These are phyloP conservation scores for Aspergillus nanangensis DNA, from an alignment of 495 filamentous ascomycete species.

Conservation along the genomic window DNA sequence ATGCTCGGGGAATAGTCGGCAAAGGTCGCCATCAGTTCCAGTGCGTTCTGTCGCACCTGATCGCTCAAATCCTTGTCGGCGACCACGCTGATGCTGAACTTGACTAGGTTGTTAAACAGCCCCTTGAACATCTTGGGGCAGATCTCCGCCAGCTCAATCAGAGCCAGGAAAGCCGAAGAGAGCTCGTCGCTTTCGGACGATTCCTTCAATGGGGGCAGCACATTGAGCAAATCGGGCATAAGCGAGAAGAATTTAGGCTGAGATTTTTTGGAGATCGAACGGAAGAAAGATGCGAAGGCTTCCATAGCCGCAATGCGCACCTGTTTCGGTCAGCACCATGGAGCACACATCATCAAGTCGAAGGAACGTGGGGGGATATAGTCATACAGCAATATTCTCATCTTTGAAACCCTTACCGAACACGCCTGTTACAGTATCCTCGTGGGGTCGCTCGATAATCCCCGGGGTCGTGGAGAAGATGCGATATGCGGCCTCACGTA, in stretches of 20 bases:
- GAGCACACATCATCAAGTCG: neutral
- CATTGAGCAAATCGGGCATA: slow-evolving; percentile 84
- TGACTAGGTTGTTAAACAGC: slow-evolving; percentile 84
- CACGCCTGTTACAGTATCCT: slow-evolving; percentile 74
- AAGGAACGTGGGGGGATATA: neutral
- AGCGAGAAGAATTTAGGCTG: slow-evolving; percentile 83
- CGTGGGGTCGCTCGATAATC: slow-evolving; percentile 94
- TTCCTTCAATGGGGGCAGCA: slow-evolving; percentile 89
- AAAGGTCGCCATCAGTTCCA: slow-evolving; percentile 98
- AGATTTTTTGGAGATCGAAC: slow-evolving; percentile 76
- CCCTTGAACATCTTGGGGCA: slow-evolving; percentile 95
- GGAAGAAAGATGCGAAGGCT: slow-evolving; percentile 94
- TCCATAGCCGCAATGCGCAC: slow-evolving; percentile 93
- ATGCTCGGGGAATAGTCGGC: slow-evolving; percentile 90
- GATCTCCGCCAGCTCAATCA: slow-evolving; percentile 90
- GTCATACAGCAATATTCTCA: slow-evolving; percentile 66
- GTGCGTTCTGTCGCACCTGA: slow-evolving; percentile 84
- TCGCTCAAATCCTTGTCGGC: slow-evolving; percentile 93
- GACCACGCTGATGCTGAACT: slow-evolving; percentile 87
- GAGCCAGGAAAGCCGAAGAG: slow-evolving; percentile 77
- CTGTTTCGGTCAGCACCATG: slow-evolving; percentile 31
- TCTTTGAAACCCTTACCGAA: slow-evolving; percentile 93
- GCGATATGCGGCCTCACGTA: slow-evolving; percentile 86
- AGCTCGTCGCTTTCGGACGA: slow-evolving; percentile 83
- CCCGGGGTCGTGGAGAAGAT: slow-evolving; percentile 94